Evolutionary conservation across 2,329 filamentous ascomycete genomes (phyloP), one percentile per base, ranked within the genome.

Genomic region (Colletotrichum zoysiae): DNA sequence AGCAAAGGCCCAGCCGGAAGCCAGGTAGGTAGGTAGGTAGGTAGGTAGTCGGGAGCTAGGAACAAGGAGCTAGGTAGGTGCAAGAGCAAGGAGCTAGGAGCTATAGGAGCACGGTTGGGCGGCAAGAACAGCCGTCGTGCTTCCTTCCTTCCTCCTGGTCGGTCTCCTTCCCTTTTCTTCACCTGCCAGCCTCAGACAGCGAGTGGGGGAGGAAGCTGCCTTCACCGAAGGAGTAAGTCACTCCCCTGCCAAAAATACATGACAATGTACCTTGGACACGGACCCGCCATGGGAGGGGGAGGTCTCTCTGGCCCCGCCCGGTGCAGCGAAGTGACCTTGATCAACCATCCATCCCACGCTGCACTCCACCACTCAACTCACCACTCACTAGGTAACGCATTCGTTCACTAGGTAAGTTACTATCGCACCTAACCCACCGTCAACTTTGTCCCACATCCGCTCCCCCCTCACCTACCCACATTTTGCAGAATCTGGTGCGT

Each of bases 401-500:
- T 30, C 23, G 7, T 12, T 20, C 46, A 50, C 46, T 11, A 3
- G 23, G 35, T 38, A 3, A 48, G 35, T 38, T 9, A 11, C 3
- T 12, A n/a, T n/a, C 9, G 46, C 20, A 26, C 11, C 11, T 4
- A 44, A 44, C 14, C 23, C 12, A 51, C 23, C 23, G 26, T 51
- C 16, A 44, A 14, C 23, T 26, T 14, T 26, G 66, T 67, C 56
- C 63, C 56, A 70, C 63, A 38, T 38, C 61, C 48, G 30, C 20
- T 33, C 44, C 64, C 30, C 40, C 55, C 58, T 26, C 38, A 40
- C 65, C 59, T 65, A 60, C 55, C 55, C 59, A 63, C 53, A 46
- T 63, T 69, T 58, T 59, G 59, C 65, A 65, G 65, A 70, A 72
- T 40, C 16, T 38, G 55, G 68, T 46, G 64, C 51, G 64, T 71